Evolutionary conservation across 1,284 basidiomycete genomes (phyloP).

Genomic region (Pseudozyma flocculosa): DNA sequence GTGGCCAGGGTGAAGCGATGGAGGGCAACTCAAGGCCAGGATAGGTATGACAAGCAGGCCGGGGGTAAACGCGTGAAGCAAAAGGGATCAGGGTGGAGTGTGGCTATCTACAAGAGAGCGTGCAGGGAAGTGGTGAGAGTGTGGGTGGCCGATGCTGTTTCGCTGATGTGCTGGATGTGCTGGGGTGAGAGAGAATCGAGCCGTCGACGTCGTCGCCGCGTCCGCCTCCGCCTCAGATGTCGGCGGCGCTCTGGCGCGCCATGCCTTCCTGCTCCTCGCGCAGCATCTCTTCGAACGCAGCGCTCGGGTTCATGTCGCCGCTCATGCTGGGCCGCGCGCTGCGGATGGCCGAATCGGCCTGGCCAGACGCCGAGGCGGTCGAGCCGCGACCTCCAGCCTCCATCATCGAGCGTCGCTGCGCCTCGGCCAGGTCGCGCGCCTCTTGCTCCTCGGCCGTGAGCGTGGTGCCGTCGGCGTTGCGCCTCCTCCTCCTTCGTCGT

Average conservation of each 20-base stretch:
- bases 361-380: constrained; percentile 1
- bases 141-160: no score
- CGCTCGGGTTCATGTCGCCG: constrained; percentile 34
- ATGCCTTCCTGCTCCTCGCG: constrained; percentile 40
- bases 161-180: no score
- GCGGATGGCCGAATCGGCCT: not conserved
- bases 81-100: no score
- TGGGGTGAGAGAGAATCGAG: no score
- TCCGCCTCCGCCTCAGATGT: no score
- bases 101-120: no score
- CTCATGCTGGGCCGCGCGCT: constrained; percentile 19
- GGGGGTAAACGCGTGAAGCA: no score
- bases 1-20: no score
- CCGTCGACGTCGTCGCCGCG: no score
- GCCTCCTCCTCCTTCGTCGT: constrained; percentile 44
- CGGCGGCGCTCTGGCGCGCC: constrained; percentile 15
- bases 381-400: constrained; percentile 25
- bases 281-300: constrained; percentile 46
- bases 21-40: no score
- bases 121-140: no score
- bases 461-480: constrained; percentile 26
- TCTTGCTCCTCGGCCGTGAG: constrained; percentile 34
- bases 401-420: constrained; percentile 44
- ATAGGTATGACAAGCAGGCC: no score
- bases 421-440: constrained; percentile 45